Percentiles rank a stretch among this genome's conserved stretches.
phyloP scores from a whole-genome alignment of 805 yeast genomes.

The Pichia nanzhaoensis region DNA sequence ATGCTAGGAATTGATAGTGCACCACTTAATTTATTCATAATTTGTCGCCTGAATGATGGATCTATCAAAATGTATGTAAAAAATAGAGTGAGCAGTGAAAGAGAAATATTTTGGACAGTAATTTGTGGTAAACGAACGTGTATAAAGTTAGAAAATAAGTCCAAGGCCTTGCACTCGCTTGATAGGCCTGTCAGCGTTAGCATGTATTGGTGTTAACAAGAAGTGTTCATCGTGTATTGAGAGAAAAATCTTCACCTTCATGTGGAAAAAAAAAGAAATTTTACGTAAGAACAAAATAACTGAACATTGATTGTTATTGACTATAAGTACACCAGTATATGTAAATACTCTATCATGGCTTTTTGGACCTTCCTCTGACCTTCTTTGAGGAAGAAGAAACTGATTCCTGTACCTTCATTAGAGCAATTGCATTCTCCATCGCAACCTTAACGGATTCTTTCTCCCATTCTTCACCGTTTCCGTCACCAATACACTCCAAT shows the following conservation, averaged over 20 bases:
- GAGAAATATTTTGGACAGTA: not conserved
- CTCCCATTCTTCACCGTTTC: constrained; percentile 9
- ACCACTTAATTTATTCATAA: constrained; percentile 13
- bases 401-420: not conserved
- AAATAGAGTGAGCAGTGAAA: not conserved
- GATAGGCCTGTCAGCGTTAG: too few relatives aligned
- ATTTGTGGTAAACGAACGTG: too few relatives aligned
- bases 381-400: not conserved
- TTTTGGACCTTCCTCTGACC: not conserved
- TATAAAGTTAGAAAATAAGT: not conserved
- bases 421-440: constrained; percentile 12
- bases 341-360: too few relatives aligned
- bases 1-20: constrained; percentile 12
- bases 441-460: constrained; percentile 9
- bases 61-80: constrained; percentile 1
- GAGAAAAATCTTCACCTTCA: too few relatives aligned
- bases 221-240: too few relatives aligned
- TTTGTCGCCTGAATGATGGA: not conserved
- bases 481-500: constrained; percentile 11
- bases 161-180: not conserved
- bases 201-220: too few relatives aligned
- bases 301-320: too few relatives aligned
- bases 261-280: too few relatives aligned
- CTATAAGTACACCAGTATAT: too few relatives aligned
- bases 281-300: too few relatives aligned